These are phyloP conservation scores for Lactarius vividus DNA, from an alignment of 768 basidiomycete species.

Conservation along the genomic window DNA sequence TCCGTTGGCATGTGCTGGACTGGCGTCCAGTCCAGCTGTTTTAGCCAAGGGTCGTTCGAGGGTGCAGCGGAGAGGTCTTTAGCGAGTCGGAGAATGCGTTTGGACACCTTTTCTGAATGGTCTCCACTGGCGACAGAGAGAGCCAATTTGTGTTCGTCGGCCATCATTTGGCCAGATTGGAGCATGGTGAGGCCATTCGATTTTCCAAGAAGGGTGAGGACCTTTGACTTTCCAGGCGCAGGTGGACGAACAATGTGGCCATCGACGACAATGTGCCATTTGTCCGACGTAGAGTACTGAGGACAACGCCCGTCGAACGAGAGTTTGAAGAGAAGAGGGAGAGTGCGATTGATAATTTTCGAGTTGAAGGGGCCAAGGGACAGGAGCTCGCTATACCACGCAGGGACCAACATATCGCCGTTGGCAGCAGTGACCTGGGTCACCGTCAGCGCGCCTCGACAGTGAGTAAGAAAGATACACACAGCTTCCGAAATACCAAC, in stretches of 20 bases:
- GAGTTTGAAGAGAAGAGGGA: conserved; percentile 68
- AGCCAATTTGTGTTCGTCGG: conserved; percentile 45
- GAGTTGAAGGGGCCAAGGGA: conserved; percentile 43
- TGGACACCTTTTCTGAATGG: conserved; percentile 35
- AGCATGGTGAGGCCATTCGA: conserved; percentile 50
- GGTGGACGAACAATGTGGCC: conserved; percentile 40
- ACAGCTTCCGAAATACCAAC: conserved; percentile 39
- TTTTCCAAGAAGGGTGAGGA: conserved; percentile 43
- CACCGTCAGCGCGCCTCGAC: background rate
- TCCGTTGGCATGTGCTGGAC: conserved; percentile 24
- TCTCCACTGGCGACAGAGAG: conserved; percentile 46
- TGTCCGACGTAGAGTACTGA: conserved; percentile 48
- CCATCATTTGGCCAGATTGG: conserved; percentile 41
- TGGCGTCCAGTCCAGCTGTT: conserved; percentile 66
- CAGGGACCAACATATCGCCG: conserved; percentile 34
- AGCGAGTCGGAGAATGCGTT: conserved; percentile 44
- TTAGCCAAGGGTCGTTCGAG: conserved; percentile 52
- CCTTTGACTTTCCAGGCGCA: conserved; percentile 44
- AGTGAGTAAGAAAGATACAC: conserved; percentile 11
- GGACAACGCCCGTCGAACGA: conserved; percentile 63
- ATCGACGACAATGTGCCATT: conserved; percentile 62
- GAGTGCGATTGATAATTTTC: conserved; percentile 46
- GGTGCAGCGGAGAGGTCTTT: conserved; percentile 32
- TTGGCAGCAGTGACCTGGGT: background rate
- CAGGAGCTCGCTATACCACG: conserved; percentile 56